phyloP scores from a whole-genome alignment of 352 stramenopile species.

The Phytopythium oedochilum region DNA sequence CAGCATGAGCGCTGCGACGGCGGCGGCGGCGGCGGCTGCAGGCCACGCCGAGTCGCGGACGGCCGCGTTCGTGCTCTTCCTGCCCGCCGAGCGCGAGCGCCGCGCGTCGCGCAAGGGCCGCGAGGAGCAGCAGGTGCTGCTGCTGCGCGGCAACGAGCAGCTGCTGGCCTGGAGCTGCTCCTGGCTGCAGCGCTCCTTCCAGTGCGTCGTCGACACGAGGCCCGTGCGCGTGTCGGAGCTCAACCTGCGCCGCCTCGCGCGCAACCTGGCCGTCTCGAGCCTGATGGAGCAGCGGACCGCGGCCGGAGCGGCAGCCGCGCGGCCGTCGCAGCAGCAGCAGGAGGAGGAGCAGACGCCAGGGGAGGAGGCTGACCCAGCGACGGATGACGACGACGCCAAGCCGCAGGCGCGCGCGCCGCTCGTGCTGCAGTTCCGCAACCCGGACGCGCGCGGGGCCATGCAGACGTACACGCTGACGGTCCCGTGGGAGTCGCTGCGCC shows the following conservation, averaged over 20 bases:
- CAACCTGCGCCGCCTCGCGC: slow-evolving; percentile 50
- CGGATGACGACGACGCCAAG: slow-evolving; percentile 7
- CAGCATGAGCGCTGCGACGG: slow-evolving; percentile 6
- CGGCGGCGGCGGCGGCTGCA: background rate
- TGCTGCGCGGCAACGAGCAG: slow-evolving; percentile 51
- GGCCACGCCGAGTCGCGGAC: background rate
- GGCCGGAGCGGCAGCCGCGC: background rate
- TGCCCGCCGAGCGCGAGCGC: slow-evolving; percentile 32
- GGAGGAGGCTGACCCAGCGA: slow-evolving; percentile 3
- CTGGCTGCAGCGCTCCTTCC: slow-evolving; percentile 70
- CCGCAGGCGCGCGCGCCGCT: slow-evolving; percentile 22
- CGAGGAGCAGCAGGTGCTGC: slow-evolving; percentile 48
- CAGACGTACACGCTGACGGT: slow-evolving; percentile 59
- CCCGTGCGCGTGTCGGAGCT: slow-evolving; percentile 40
- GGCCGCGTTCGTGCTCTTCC: slow-evolving; percentile 63
- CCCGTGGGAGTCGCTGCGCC: slow-evolving; percentile 39
- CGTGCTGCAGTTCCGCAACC: slow-evolving; percentile 42
- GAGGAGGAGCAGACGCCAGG: slow-evolving; percentile 2
- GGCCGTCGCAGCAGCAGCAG: background rate
- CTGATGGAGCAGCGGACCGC: slow-evolving; percentile 16
- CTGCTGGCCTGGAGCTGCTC: slow-evolving; percentile 46
- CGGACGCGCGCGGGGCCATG: slow-evolving; percentile 33
- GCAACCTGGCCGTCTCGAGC: slow-evolving; percentile 37
- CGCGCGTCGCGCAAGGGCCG: slow-evolving; percentile 24
- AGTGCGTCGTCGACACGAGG: slow-evolving; percentile 54